Percentiles rank a stretch among this genome's conserved stretches.
phyloP scores from a whole-genome alignment of 164 flowering plant species.

The Annona cherimola region DNA sequence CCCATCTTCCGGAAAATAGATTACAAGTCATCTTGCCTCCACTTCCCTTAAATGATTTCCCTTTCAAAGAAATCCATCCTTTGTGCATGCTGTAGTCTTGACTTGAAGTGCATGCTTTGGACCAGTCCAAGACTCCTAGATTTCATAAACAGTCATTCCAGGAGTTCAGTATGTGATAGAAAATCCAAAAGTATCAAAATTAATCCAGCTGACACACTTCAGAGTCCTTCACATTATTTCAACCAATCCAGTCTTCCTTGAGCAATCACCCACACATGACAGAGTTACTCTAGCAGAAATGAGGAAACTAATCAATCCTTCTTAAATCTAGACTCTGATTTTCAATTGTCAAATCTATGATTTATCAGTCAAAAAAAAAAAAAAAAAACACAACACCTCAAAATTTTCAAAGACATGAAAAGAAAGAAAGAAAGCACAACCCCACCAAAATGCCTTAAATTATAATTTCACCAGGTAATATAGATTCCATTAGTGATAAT shows the following conservation, averaged over 20 bases:
- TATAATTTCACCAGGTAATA: background rate
- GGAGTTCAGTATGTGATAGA: background rate
- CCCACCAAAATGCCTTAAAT: background rate
- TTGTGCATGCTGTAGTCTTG: constrained; percentile 38
- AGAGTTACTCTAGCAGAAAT: background rate
- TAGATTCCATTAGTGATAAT: background rate
- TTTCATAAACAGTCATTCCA: constrained; percentile 4
- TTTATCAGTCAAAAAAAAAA: background rate
- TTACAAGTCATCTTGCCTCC: constrained; percentile 44
- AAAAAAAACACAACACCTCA: background rate
- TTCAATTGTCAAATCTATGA: background rate
- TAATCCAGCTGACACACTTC: constrained; percentile 2
- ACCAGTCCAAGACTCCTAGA: constrained; percentile 60
- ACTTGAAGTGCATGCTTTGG: constrained; percentile 49
- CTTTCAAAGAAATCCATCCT: constrained; percentile 17
- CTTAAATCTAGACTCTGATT: background rate
- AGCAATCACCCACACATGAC: background rate
- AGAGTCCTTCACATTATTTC: background rate
- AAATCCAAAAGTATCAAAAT: background rate
- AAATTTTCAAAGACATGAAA: background rate
- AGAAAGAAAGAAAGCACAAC: background rate
- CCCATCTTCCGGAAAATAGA: constrained; percentile 82
- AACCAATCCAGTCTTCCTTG: background rate
- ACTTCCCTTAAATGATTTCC: constrained; percentile 15
- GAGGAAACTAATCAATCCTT: constrained; percentile 1